Percentiles rank a stretch among this genome's conserved stretches.
phyloP scores from a whole-genome alignment of 176 grass and related monocot species.

The Zea mays region Zm-B73-REFERENCE-NAM-5.0 NC_050100.1:15200001-15200500 shows the following conservation, averaged over 20 bases:
- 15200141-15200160: constrained; percentile 30
- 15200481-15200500: constrained; percentile 23
- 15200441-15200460: constrained; percentile 5
- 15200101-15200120: constrained; percentile 13
- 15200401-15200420: neutral
- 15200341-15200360: constrained; percentile 1
- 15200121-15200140: constrained; percentile 42
- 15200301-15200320: constrained; percentile 21
- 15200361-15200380: constrained; percentile 24
- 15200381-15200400: constrained; percentile 6
- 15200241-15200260: constrained; percentile 32
- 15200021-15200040: constrained; percentile 33
- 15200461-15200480: neutral
- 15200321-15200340: constrained; percentile 12
- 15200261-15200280: constrained; percentile 35
- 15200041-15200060: constrained; percentile 24
- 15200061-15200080: constrained; percentile 35
- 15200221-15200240: constrained; percentile 41
- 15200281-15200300: neutral
- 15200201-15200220: constrained; percentile 17
- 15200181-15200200: constrained; percentile 9
- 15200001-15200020: constrained; percentile 37
- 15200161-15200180: constrained; percentile 14
- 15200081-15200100: constrained; percentile 36
- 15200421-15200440: constrained; percentile 33